These are phyloP conservation scores for Saccharomyces eubayanus DNA, from an alignment of 805 yeast species.

Conservation along the genomic window DNA sequence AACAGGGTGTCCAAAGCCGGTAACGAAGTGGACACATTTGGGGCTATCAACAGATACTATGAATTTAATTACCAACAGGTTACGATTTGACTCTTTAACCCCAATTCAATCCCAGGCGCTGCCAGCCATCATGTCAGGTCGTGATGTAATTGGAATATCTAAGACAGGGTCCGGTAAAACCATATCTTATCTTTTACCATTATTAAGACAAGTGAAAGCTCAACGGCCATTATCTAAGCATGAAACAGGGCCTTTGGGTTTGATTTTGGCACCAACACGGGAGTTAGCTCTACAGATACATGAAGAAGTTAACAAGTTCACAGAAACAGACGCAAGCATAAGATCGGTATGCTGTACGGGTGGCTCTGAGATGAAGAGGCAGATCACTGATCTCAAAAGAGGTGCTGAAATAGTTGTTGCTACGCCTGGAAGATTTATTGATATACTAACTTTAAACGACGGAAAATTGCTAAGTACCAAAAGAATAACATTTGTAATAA, in stretches of 20 bases:
- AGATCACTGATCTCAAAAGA: slow-evolving; percentile 68
- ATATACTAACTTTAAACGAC: slow-evolving; percentile 70
- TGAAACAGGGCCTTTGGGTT: slow-evolving; percentile 69
- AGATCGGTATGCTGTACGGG: slow-evolving; percentile 80
- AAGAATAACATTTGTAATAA: slow-evolving; percentile 70
- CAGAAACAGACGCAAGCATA: slow-evolving; percentile 31
- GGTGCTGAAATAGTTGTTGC: slow-evolving; percentile 81
- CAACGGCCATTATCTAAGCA: slow-evolving; percentile 42
- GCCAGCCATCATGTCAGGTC: slow-evolving; percentile 83
- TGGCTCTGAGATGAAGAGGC: slow-evolving; percentile 74
- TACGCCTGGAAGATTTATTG: slow-evolving; percentile 93
- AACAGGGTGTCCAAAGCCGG: slow-evolving; percentile 49
- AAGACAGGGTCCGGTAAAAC: slow-evolving; percentile 97
- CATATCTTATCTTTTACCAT: slow-evolving; percentile 73
- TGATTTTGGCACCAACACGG: slow-evolving; percentile 84
- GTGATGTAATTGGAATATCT: slow-evolving; percentile 88
- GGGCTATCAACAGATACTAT: slow-evolving; percentile 60
- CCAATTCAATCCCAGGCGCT: slow-evolving; percentile 86
- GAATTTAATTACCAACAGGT: slow-evolving; percentile 41
- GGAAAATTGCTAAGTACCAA: slow-evolving; percentile 62
- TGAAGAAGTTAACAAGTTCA: slow-evolving; percentile 55
- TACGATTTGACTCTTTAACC: slow-evolving; percentile 59
- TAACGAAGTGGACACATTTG: slow-evolving; percentile 68
- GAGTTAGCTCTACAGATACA: slow-evolving; percentile 82
- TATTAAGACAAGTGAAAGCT: slow-evolving; percentile 74